Evolutionary conservation across 306 rosid genomes (phyloP), one percentile per base, ranked within the genome.

Genomic region (Cicer judaicum): DNA sequence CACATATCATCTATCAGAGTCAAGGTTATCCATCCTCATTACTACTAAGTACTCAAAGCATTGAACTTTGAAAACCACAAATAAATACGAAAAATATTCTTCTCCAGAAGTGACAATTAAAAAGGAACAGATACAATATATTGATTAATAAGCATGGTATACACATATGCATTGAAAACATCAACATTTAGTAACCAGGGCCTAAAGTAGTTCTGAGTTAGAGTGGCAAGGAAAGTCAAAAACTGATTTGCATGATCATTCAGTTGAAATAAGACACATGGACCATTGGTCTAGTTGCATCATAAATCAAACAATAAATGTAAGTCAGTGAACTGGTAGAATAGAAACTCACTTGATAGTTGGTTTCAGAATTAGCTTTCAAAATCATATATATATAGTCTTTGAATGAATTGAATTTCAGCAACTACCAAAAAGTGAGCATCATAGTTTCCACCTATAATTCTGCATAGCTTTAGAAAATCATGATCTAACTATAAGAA

Each of bases 1-100:
- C 52, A 80, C 88, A 87, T 83, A 66, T 64, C 59, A 54, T 5
- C 36, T 29, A 65, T 65, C 67, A 54, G 59, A 68, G 78, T 78
- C 40, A 79, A 75, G 70, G 78, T 54, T 34, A 79, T 29, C 52
- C 64, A 71, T 61, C 70, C 50, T 80, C 43, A 74, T 24, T 60
- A 68, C 68, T 44, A 59, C 70, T 40, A 63, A 71, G 50, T 52
- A 67, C 29, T 41, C 36, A 29, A 29, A 29, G 36, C 36, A 4
- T 29, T 29, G 36, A 29, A 29, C 36, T 29, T 29, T 29, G 36
- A 29, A 29, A 29, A 29, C 5, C 5, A 29, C 0, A 29, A 29
- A 29, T 29, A 29, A 29, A 29, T 29, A 29, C 0, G 36, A 29
- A 29, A 3, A 29, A 29, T 3, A 29, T 29, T 29, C 0, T 29